A percentile compares a stretch with the other conserved stretches of the same genome.
Conservation (phyloP, 257 asterid species). For the Fraxinus excelsior region DNA sequence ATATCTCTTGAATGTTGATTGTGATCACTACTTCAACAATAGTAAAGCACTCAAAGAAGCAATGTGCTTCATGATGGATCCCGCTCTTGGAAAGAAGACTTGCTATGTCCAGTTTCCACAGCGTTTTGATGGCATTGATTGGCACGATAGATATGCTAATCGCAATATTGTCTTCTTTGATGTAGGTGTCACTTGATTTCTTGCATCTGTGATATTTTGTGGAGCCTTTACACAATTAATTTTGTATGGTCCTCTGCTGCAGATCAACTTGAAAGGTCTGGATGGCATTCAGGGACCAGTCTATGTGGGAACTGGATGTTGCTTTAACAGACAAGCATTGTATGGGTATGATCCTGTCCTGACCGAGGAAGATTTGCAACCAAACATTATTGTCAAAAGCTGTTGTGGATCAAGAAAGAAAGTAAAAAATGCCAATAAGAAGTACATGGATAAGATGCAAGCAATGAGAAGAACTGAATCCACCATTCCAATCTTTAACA, state of each 20-base stretch:
- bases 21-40: conserved; percentile 49
- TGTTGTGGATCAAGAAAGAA: conserved; percentile 68
- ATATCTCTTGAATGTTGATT: conserved; percentile 44
- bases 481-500: conserved; percentile 44
- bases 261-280: conserved; percentile 62
- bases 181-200: conserved; percentile 31
- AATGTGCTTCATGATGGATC: conserved; percentile 51
- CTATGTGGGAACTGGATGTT: conserved; percentile 64
- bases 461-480: conserved; percentile 45
- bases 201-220: background rate
- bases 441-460: conserved; percentile 44
- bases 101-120: conserved; percentile 53
- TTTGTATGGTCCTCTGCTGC: conserved; percentile 15
- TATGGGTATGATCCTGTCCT: conserved; percentile 61
- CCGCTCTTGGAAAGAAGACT: conserved; percentile 40
- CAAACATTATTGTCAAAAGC: conserved; percentile 60
- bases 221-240: background rate
- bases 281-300: conserved; percentile 67
- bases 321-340: conserved; percentile 53
- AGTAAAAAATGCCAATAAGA: conserved; percentile 38
- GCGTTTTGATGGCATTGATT: conserved; percentile 78
- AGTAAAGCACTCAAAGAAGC: conserved; percentile 51
- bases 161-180: conserved; percentile 57
- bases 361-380: conserved; percentile 62
- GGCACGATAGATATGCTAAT: conserved; percentile 75